Base-by-base conservation (phyloP, 2,329 filamentous ascomycete genomes). In the Spiromastix sp. region DNA sequence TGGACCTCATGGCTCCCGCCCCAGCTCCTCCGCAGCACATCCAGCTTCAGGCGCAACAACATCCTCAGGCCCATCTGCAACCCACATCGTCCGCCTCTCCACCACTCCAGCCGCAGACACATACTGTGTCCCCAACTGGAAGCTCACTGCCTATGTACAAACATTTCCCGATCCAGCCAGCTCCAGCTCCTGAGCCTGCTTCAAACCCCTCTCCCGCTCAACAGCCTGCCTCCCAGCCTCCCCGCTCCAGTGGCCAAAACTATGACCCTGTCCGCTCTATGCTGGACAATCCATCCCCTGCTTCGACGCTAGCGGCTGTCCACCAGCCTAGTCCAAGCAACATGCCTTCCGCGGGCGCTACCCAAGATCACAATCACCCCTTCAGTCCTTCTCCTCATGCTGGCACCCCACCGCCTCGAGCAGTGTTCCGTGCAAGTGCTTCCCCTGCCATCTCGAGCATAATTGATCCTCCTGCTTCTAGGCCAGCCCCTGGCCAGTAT, bases 381-480 rank as follows among this genome's bases (percentile, higher is more conserved):
- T 66, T 64, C 44, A 67, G 54, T 42, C 63, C 61, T 17, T 56
- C 67, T 13, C 54, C 63, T n/a, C 60, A 64, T 37, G 61, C 60
- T n/a, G 63, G 65, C 5, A 67, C 64, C 10, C 57, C 55, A 59
- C 72, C 65, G n/a, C 57, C 54, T 60, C 72, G 58, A 52, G 68
- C 43, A 63, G 47, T 50, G 13, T 62, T 81, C 58, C 76, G 81
- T 36, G 81, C 84, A n/a, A 89, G 83, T 54, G 82, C 82, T 25
- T 95, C 89, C 4, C 87, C 89, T 1, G 89, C 89, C 2, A 94
- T 95, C 47, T 81, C 85, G 4, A 93, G 85, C 59, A 71, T 95
- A 38, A 84, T 95, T 33, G 85, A 94, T 47, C 81, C 80, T 21
- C 72, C 72, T 2, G 57, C 38, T 44, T 47, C 10, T 39, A 49